These are phyloP conservation scores for Rugosomyces carneus DNA, from an alignment of 1,284 basidiomycete genomes.

Conservation along the genomic window DNA sequence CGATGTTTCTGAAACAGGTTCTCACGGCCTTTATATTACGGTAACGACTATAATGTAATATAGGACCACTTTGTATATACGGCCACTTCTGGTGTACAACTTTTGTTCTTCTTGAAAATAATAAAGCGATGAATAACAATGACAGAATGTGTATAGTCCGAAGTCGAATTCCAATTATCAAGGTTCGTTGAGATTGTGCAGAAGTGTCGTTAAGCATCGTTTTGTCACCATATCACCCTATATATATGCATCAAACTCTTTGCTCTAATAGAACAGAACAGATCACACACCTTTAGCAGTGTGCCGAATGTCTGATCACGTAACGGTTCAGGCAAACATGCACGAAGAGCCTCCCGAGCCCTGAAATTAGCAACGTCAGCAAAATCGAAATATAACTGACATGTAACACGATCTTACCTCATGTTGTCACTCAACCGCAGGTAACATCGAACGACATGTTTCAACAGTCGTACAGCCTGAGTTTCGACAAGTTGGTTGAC, in stretches of 20 bases:
- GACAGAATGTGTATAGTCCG: constrained; percentile 13
- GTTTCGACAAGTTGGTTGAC: constrained; percentile 95
- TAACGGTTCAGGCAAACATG: constrained; percentile 95
- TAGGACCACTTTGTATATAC: constrained; percentile 1
- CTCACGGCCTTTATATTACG: not conserved
- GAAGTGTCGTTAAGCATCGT: constrained; percentile 90
- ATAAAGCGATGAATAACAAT: constrained; percentile 16
- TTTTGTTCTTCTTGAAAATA: constrained; percentile 4
- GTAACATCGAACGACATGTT: constrained; percentile 98
- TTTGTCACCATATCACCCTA: constrained; percentile 96
- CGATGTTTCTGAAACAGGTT: not conserved
- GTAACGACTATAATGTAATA: not conserved
- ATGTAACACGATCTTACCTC: constrained; percentile 45
- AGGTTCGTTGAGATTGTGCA: constrained; percentile 84
- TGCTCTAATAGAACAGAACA: not conserved
- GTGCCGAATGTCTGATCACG: constrained; percentile 91
- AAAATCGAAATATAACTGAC: not conserved
- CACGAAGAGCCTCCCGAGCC: constrained; percentile 92
- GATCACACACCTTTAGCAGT: constrained; percentile 67
- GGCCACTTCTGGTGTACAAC: not conserved
- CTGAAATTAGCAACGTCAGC: constrained; percentile 34
- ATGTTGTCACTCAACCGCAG: constrained; percentile 94
- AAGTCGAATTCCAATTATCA: constrained; percentile 22
- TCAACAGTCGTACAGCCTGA: constrained; percentile 93
- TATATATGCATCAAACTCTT: not conserved